Percentiles rank a stretch among this genome's conserved stretches.
Conservation (phyloP, 192 early-diverging fungal genomes). For the Dissophora globulifera region DNA sequence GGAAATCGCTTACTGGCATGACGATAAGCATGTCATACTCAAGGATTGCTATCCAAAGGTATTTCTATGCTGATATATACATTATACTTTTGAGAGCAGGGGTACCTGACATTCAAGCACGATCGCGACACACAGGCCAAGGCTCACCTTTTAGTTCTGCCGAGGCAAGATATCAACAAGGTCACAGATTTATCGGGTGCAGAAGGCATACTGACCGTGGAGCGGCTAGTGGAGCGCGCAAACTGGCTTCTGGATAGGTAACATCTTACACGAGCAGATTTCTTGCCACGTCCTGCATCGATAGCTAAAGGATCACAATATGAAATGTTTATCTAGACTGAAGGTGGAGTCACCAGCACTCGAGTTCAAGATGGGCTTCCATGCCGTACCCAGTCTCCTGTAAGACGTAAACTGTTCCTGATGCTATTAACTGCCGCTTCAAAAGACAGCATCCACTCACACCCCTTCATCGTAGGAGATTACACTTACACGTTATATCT, state of each 20-base stretch:
- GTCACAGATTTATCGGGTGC: conserved; percentile 36
- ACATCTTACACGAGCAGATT: background rate
- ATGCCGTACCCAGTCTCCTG: conserved; percentile 68
- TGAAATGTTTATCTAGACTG: conserved; percentile 1
- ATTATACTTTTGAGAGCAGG: no score
- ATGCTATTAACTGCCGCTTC: background rate
- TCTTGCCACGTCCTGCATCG: background rate
- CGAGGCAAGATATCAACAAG: conserved; percentile 54
- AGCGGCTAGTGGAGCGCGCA: conserved; percentile 37
- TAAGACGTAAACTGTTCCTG: conserved; percentile 5
- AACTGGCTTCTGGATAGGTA: conserved; percentile 43
- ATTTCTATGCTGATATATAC: no score
- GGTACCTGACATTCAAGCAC: no score
- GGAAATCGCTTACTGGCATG: conserved; percentile 52
- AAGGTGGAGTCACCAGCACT: conserved; percentile 28
- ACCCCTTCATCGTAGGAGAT: conserved; percentile 48
- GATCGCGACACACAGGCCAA: conserved; percentile 36
- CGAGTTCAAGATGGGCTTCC: conserved; percentile 68
- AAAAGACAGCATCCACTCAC: background rate
- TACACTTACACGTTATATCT: conserved; percentile 74
- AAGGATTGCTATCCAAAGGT: conserved; percentile 67
- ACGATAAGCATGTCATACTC: conserved; percentile 59
- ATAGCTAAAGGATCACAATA: background rate
- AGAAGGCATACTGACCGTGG: conserved; percentile 46
- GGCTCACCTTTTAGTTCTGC: conserved; percentile 64